Evolutionary conservation across 176 grass and related monocot species (phyloP).

Genomic region (Poa pratensis): DNA sequence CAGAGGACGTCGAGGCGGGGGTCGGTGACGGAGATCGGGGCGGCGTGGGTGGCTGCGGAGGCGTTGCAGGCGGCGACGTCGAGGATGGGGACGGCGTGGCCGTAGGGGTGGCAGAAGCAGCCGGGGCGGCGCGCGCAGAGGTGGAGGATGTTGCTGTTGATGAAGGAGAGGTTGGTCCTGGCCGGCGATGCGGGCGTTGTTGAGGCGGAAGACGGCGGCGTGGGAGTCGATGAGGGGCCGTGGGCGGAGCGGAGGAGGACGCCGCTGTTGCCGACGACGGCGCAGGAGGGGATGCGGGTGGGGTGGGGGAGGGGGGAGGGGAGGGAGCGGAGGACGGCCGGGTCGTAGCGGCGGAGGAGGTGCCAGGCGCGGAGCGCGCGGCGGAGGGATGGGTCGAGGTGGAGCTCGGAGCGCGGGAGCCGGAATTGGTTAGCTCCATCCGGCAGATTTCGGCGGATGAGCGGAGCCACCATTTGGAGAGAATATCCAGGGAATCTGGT

Average conservation of each 20-base stretch:
- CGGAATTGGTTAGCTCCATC: too few relatives aligned
- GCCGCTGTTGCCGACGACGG: conserved; percentile 95
- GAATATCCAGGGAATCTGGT: too few relatives aligned
- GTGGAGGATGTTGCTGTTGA: conserved; percentile 97
- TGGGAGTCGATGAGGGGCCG: conserved; percentile 86
- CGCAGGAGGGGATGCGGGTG: conserved; percentile 60
- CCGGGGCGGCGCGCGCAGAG: conserved; percentile 60
- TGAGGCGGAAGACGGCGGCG: conserved; percentile 78
- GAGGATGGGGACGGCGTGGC: conserved; percentile 53
- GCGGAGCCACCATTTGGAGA: too few relatives aligned
- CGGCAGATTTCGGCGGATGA: too few relatives aligned
- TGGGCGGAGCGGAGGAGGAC: conserved; percentile 69
- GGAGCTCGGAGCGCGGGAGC: conserved; percentile 45
- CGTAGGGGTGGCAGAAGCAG: conserved; percentile 95
- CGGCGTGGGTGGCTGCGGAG: conserved; percentile 30
- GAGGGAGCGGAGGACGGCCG: conserved; percentile 55
- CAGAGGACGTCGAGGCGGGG: conserved; percentile 83
- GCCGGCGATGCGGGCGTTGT: conserved; percentile 75
- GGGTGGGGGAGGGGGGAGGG: conserved; percentile 39
- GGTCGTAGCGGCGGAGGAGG: conserved; percentile 69
- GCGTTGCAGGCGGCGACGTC: too few relatives aligned
- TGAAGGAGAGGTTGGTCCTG: conserved; percentile 82
- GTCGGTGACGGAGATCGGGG: conserved; percentile 73
- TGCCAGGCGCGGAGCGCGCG: conserved; percentile 68
- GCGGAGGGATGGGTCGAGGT: conserved; percentile 52